Conservation (phyloP, 164 flowering plant genomes). For the Pachysandra terminalis region DNA sequence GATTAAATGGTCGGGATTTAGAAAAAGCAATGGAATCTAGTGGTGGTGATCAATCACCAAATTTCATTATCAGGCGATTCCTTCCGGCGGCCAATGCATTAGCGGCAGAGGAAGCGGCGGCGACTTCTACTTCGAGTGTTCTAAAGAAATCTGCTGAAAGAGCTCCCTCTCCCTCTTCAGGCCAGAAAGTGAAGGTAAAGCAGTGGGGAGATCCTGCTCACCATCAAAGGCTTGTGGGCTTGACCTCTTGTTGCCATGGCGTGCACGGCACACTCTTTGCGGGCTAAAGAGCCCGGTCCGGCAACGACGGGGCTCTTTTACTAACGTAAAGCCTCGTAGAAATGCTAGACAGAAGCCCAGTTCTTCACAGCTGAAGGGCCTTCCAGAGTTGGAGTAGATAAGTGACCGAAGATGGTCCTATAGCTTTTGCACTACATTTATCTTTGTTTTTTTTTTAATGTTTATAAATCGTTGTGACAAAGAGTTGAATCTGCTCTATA, state of each 20-base stretch:
- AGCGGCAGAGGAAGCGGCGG: too few relatives aligned
- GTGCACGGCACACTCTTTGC: conserved; percentile 44
- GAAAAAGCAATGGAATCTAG: conserved; percentile 16
- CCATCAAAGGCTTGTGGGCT: conserved; percentile 46
- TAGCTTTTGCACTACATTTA: too few relatives aligned
- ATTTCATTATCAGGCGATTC: conserved; percentile 58
- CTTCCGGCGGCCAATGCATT: conserved; percentile 65
- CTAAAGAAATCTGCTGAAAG: not conserved
- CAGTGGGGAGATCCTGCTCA: conserved; percentile 6
- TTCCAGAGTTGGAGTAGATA: not conserved
- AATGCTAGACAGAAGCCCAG: not conserved
- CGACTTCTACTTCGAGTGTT: conserved; percentile 18
- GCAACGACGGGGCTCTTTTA: conserved; percentile 9
- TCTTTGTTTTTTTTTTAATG: too few relatives aligned
- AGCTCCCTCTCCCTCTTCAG: not conserved
- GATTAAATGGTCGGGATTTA: conserved; percentile 21
- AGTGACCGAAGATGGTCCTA: too few relatives aligned
- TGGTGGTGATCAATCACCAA: conserved; percentile 30
- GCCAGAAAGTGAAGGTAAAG: not conserved
- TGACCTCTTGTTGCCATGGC: conserved; percentile 41
- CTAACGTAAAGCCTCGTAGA: conserved; percentile 11
- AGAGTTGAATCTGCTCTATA: too few relatives aligned
- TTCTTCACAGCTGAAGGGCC: conserved; percentile 8
- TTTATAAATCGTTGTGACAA: too few relatives aligned
- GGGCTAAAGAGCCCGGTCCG: conserved; percentile 39